These are phyloP conservation scores for Suhomyces yuchorum DNA, from an alignment of 1,139 yeast species.

Conservation along the genomic window DNA sequence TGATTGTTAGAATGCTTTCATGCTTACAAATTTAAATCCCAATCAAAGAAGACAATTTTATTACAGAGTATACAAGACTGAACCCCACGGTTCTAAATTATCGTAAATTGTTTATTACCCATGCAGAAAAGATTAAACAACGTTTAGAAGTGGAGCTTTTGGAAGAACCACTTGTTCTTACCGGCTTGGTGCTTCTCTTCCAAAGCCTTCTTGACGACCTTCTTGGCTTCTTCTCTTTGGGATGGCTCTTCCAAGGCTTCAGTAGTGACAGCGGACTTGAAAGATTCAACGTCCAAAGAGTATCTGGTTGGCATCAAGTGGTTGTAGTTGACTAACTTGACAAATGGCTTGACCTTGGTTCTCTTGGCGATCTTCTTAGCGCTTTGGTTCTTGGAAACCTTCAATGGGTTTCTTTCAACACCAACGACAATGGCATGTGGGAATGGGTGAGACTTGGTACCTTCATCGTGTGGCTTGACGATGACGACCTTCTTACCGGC, in stretches of 20 bases:
- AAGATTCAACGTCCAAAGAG: conserved; percentile 94
- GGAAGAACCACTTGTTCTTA: conserved; percentile 99
- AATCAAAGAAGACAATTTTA: conserved; percentile 9
- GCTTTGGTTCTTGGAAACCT: conserved; percentile 94
- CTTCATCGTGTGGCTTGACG: conserved; percentile 98
- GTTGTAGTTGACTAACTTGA: conserved; percentile 99
- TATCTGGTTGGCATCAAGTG: conserved; percentile 99
- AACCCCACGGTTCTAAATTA: conserved; percentile 11
- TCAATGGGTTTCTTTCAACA: conserved; percentile 97
- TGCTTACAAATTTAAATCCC: not conserved
- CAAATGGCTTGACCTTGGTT: conserved; percentile 98
- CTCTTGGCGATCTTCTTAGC: conserved; percentile 97
- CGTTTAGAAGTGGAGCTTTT: conserved; percentile 92
- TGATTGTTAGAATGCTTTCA: not conserved
- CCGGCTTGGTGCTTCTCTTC: conserved; percentile 99
- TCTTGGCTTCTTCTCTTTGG: conserved; percentile 98
- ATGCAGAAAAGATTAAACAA: conserved; percentile 34
- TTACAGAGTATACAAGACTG: conserved; percentile 13
- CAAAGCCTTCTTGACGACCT: conserved; percentile 97
- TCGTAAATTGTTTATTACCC: conserved; percentile 36
- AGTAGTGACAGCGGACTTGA: conserved; percentile 88
- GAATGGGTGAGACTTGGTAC: conserved; percentile 98
- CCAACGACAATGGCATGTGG: conserved; percentile 99
- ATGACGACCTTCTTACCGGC: conserved; percentile 99
- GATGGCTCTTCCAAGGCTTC: conserved; percentile 98